phyloP scores from a whole-genome alignment of 228 moss, liverwort and hornwort genomes.

The Sphagnum magellanicum region DNA sequence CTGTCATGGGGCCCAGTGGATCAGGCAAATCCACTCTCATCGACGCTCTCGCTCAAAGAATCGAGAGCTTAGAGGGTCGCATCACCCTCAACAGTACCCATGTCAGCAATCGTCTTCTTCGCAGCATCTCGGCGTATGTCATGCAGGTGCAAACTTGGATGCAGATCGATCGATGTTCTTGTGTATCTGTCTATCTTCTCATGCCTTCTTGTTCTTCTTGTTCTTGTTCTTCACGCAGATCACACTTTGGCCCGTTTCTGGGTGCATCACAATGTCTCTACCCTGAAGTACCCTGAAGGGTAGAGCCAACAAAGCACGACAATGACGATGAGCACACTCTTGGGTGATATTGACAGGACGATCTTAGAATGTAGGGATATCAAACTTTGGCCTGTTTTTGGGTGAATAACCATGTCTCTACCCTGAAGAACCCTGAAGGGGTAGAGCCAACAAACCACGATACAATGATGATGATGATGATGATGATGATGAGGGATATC shows the following conservation, averaged over 20 bases:
- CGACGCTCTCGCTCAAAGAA: constrained; percentile 79
- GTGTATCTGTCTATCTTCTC: no score
- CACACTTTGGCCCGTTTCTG: background rate
- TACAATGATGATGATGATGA: no score
- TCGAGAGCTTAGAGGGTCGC: constrained; percentile 59
- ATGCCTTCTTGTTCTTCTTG: no score
- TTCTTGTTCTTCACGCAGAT: no score
- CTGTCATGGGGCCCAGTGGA: constrained; percentile 93
- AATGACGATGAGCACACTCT: no score
- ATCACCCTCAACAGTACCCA: constrained; percentile 68
- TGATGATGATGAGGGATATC: background rate
- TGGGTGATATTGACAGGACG: no score
- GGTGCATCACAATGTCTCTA: background rate
- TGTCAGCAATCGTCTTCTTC: constrained; percentile 38
- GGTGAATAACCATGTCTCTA: background rate
- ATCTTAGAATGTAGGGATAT: background rate
- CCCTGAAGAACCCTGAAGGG: no score
- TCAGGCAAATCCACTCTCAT: constrained; percentile 82
- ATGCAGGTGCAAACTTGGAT: constrained; percentile 25
- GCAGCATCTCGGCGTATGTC: constrained; percentile 50
- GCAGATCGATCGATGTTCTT: no score
- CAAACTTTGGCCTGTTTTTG: background rate
- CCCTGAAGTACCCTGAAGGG: no score
- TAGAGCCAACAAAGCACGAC: no score
- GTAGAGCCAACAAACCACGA: no score